phyloP scores from a whole-genome alignment of 2,329 filamentous ascomycete genomes.

The Arthrinium phaeospermum region DNA sequence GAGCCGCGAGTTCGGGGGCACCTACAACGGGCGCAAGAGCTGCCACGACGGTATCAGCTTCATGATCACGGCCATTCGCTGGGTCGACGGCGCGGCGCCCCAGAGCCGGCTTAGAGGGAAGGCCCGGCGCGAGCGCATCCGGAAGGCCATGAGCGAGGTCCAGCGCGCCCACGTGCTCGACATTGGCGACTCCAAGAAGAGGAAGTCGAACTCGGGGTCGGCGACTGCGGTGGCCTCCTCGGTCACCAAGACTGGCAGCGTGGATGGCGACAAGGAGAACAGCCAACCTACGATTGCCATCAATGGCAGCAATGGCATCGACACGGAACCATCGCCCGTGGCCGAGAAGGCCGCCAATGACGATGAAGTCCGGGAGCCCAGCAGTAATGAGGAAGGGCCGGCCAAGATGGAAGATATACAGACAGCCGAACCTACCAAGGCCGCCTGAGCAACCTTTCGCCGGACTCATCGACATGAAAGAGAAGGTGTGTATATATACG shows the following conservation, averaged over 20 bases:
- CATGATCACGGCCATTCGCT: conserved; percentile 80
- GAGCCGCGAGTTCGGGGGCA: conserved; percentile 77
- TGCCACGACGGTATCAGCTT: conserved; percentile 88
- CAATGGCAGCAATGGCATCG: neutral
- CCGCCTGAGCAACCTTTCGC: neutral
- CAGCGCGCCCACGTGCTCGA: conserved; percentile 45
- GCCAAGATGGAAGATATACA: neutral
- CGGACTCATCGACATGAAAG: too few species aligned
- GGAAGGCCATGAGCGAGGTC: conserved; percentile 60
- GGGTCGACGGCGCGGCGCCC: conserved; percentile 76
- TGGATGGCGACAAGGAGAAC: conserved; percentile 55
- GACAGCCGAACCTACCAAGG: neutral
- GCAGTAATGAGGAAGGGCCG: neutral
- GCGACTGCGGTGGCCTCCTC: conserved; percentile 32
- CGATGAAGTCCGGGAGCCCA: neutral
- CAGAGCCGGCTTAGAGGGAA: conserved; percentile 62
- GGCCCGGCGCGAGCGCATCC: conserved; percentile 61
- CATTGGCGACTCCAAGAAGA: conserved; percentile 36
- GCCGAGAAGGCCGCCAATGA: neutral
- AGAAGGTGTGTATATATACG: neutral
- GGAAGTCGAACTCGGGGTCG: conserved; percentile 35
- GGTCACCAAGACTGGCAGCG: neutral
- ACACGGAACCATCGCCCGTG: neutral
- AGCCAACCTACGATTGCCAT: conserved; percentile 40
- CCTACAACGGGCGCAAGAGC: conserved; percentile 45